These are phyloP conservation scores for Globisporangium apiculatum DNA, from an alignment of 352 stramenopile genomes.

Conservation along the genomic window DNA sequence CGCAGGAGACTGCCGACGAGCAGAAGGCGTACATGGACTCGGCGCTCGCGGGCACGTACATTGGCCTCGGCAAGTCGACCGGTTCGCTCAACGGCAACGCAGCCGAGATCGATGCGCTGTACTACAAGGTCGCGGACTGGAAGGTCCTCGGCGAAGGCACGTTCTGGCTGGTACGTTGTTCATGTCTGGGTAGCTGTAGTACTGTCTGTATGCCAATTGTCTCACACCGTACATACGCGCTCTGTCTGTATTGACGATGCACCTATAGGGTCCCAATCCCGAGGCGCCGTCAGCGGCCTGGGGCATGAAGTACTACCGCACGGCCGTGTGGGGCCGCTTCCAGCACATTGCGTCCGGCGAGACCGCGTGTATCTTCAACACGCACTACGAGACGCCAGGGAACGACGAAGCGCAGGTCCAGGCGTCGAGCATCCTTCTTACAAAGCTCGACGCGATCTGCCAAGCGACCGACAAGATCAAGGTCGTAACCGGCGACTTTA, in stretches of 20 bases:
- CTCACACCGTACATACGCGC: too few relatives aligned
- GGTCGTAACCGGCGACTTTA: conserved; percentile 67
- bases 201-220: too few relatives aligned
- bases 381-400: conserved; percentile 76
- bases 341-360: conserved; percentile 50
- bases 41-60: conserved; percentile 43
- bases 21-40: conserved; percentile 59
- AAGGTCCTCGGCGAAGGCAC: conserved; percentile 45
- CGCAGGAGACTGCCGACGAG: conserved; percentile 72
- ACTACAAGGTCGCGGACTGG: conserved; percentile 58
- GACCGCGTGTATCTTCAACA: conserved; percentile 72
- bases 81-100: conserved; percentile 57
- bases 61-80: conserved; percentile 46
- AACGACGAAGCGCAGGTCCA: conserved; percentile 67
- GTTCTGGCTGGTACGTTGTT: conserved; percentile 47
- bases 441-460: conserved; percentile 40
- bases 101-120: conserved; percentile 53
- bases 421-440: conserved; percentile 57
- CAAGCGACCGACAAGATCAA: conserved; percentile 48
- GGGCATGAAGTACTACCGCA: conserved; percentile 70
- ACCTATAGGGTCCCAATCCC: conserved; percentile 29
- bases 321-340: conserved; percentile 65
- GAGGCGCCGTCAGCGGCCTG: conserved; percentile 43
- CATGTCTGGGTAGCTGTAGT: not conserved
- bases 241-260: not conserved